These are phyloP conservation scores for Xylariaceae sp. DNA, from an alignment of 2,329 filamentous ascomycete genomes.

Conservation along the genomic window DNA sequence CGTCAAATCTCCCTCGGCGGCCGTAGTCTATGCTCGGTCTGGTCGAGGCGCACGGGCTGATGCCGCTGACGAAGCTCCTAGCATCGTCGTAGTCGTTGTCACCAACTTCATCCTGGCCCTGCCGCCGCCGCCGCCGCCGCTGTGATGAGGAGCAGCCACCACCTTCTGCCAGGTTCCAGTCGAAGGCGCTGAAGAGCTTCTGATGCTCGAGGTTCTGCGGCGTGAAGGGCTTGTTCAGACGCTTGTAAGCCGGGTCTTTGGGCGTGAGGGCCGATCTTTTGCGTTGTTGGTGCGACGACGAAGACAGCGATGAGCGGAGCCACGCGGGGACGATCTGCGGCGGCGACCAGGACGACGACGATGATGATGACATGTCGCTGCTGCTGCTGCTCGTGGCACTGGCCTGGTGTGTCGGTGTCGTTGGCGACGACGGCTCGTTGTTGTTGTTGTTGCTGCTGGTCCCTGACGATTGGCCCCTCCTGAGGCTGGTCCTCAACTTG, in stretches of 20 bases:
- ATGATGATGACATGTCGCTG: constrained; percentile 2
- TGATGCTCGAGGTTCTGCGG: constrained; percentile 31
- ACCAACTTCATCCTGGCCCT: too few species aligned
- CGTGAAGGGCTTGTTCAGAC: constrained; percentile 29
- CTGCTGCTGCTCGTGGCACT: constrained; percentile 1
- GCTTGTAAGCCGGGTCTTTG: constrained; percentile 18
- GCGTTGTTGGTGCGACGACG: too few species aligned
- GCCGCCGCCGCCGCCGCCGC: constrained; percentile 16
- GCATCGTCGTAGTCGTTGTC: too few species aligned
- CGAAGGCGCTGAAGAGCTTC: constrained; percentile 27
- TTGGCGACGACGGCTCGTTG: too few species aligned
- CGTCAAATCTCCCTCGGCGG: too few species aligned
- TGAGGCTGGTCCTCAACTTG: constrained; percentile 15
- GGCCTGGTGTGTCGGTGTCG: constrained; percentile 2
- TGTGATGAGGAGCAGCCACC: too few species aligned
- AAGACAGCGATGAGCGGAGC: constrained; percentile 11
- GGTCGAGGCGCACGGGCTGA: constrained; percentile 28
- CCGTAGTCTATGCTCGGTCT: constrained; percentile 16
- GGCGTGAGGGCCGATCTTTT: not conserved
- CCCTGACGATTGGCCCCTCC: constrained; percentile 6
- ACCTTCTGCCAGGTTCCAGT: constrained; percentile 27
- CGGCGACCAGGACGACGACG: constrained; percentile 10
- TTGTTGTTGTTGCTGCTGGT: constrained; percentile 10
- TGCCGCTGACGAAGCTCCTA: constrained; percentile 23
- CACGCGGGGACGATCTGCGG: too few species aligned